Base-by-base conservation (phyloP, 139 green algal species). In the Tetraselmis chui region DNA sequence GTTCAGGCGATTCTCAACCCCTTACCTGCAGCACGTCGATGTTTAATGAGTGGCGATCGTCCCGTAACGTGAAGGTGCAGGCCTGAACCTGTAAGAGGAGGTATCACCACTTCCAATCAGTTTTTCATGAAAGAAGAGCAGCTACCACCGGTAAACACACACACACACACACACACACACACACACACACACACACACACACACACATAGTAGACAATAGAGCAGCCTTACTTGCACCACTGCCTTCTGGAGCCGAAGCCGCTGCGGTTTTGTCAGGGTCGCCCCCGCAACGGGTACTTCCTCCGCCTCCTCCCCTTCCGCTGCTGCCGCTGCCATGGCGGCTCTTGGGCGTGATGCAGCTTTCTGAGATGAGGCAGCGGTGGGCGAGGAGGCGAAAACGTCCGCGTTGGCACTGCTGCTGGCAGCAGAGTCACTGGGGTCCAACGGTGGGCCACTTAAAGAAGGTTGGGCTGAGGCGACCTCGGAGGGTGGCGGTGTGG, bases 11-110 rank as follows among this genome's bases (percentile, higher is more conserved):
- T n/a, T n/a, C n/a, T n/a, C n/a, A n/a, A n/a, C n/a, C n/a, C n/a
- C n/a, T n/a, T 11, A 76, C 75, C 59, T 79, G 76, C 31, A 88
- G 32, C 0, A 86, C 84, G 75, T 83, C 75, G 59, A 90, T 85
- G 32, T 76, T 59, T 82, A 83, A 76, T 1, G 79, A 82, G 75
- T 82, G 83, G 5, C 86, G 78, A 74, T 90, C 86, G 30, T 90
- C 86, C 59, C 86, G 76, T 74, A 90, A 82, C 1, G 32, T 80
- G 1, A 84, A 31, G 18, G 31, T 30, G 45, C 45, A 67, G 45
- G 45, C 45, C 45, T 67, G 45, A 18, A 67, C 18, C 45, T 67
- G 45, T 18, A n/a, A n/a, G n/a, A n/a, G n/a, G n/a, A n/a, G n/a
- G n/a, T n/a, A n/a, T n/a, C n/a, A n/a, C n/a, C n/a, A n/a, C n/a